phyloP scores from a whole-genome alignment of 2,329 filamentous ascomycete genomes.

The Beauveria varroae region DNA sequence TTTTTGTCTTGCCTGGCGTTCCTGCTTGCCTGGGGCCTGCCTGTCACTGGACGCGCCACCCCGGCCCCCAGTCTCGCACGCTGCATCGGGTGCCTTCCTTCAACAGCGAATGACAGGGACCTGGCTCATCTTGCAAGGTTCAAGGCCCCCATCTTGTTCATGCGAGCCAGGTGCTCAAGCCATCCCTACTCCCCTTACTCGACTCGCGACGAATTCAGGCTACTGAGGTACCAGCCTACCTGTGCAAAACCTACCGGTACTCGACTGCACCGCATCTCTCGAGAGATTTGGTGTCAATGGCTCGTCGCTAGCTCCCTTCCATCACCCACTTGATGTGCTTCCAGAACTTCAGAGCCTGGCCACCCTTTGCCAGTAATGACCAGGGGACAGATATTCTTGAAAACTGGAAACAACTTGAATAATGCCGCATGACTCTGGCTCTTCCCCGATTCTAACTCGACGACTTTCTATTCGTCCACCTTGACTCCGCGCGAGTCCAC shows the following conservation, averaged over 20 bases:
- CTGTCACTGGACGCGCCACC: not conserved
- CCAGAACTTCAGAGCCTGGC: not conserved
- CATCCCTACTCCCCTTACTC: not conserved
- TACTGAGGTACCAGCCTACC: not conserved
- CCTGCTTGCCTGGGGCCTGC: not conserved
- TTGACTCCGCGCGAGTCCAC: conserved; percentile 5
- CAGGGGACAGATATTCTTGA: not conserved
- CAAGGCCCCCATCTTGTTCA: conserved; percentile 7
- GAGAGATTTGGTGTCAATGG: not conserved
- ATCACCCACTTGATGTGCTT: not conserved
- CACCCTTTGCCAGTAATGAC: not conserved
- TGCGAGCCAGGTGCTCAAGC: conserved; percentile 6
- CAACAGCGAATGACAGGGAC: not conserved
- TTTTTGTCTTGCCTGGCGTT: not conserved
- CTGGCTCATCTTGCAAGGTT: not conserved
- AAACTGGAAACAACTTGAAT: conserved; percentile 5
- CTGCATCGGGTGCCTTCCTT: conserved; percentile 5
- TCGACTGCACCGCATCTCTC: not conserved
- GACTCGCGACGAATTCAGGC: not conserved
- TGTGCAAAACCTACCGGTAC: not conserved
- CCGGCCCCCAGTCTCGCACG: not conserved
- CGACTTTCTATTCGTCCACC: not conserved
- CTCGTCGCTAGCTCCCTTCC: not conserved
- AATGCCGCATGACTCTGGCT: conserved; percentile 1
- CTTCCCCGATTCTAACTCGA: not conserved